Evolutionary conservation across 2,329 filamentous ascomycete species (phyloP).

Genomic region (Alternaria incomplexa): DNA sequence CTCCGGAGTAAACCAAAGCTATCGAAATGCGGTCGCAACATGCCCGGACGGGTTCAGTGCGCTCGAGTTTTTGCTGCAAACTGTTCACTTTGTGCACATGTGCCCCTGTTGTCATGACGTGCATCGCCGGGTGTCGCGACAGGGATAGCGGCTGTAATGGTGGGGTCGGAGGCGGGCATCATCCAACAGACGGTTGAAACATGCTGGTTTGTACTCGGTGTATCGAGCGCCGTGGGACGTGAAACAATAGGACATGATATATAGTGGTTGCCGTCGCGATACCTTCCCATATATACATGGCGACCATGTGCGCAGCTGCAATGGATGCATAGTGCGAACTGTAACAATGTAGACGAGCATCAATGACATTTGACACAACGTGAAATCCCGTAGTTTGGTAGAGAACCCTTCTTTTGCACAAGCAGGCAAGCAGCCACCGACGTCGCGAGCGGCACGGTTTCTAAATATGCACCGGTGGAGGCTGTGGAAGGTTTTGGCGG

Average conservation of each 20-base stretch:
- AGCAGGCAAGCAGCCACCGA: background rate
- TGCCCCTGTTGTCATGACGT: slow-evolving; percentile 2
- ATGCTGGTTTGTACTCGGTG: background rate
- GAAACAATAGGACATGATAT: slow-evolving; percentile 1
- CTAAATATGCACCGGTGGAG: slow-evolving; percentile 15
- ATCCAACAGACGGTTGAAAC: slow-evolving; percentile 10
- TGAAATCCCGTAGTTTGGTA: background rate
- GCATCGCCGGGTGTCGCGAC: background rate
- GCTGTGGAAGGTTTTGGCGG: slow-evolving; percentile 26
- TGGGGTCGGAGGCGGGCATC: background rate
- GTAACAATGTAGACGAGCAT: background rate
- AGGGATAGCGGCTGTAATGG: background rate
- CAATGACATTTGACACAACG: slow-evolving; percentile 5
- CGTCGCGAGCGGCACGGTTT: slow-evolving; percentile 4
- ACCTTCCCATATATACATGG: background rate
- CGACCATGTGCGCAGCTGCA: background rate
- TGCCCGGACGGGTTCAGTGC: background rate
- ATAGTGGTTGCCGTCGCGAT: background rate
- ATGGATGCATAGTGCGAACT: background rate
- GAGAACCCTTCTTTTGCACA: background rate
- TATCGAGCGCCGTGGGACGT: background rate
- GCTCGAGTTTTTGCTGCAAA: background rate
- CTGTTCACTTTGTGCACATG: background rate
- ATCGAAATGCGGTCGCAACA: background rate
- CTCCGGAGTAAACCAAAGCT: background rate